Conservation (phyloP, 306 rosid species). For the Vigna reflexopilosa region DNA sequence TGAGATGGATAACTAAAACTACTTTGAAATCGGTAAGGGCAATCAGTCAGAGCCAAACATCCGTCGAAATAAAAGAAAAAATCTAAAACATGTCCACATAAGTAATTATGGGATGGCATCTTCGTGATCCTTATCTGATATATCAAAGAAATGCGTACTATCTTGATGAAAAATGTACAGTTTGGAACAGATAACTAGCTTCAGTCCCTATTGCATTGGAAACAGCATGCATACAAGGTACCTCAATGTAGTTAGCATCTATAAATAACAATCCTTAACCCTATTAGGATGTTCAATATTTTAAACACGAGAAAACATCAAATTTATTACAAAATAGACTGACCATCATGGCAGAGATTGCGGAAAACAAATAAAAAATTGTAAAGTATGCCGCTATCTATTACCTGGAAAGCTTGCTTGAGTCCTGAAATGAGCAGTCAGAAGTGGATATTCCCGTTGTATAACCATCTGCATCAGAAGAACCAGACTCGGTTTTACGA, state of each 20-base stretch:
- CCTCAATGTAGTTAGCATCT: background rate
- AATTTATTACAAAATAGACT: conserved; percentile 10
- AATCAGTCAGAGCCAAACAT: conserved; percentile 16
- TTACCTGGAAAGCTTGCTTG: conserved; percentile 59
- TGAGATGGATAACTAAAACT: conserved; percentile 10
- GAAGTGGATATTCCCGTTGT: conserved; percentile 54
- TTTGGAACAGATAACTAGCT: background rate
- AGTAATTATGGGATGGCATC: conserved; percentile 1
- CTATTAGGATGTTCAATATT: conserved; percentile 17
- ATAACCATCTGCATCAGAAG: conserved; percentile 48
- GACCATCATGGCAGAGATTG: conserved; percentile 4
- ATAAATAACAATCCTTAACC: background rate
- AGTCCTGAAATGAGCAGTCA: conserved; percentile 55
- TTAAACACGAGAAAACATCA: conserved; percentile 24
- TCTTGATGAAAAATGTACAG: conserved; percentile 4
- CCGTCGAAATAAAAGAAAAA: background rate
- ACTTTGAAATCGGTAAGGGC: background rate
- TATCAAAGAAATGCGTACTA: background rate
- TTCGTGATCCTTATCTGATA: conserved; percentile 20
- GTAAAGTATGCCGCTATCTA: conserved; percentile 18
- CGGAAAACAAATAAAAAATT: background rate
- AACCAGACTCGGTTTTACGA: conserved; percentile 51
- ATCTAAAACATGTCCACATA: background rate
- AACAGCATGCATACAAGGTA: conserved; percentile 10
- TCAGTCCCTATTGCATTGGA: background rate